Base-by-base conservation (phyloP, 1,284 basidiomycete species). In the Cystobasidiaceae sp. region DNA sequence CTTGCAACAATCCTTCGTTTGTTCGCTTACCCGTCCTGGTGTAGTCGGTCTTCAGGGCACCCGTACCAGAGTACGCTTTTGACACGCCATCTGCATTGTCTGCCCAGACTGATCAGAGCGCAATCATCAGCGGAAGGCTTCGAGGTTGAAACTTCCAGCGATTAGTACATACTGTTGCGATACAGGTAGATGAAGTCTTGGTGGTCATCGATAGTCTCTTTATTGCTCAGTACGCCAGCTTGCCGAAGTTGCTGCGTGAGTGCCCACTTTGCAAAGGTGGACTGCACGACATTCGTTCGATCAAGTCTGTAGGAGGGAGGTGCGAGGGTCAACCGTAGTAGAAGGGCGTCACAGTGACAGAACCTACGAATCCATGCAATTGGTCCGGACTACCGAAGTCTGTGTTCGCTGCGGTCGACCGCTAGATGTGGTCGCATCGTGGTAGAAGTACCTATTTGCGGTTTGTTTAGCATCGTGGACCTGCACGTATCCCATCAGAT, bases 61-160 rank as follows among this genome's bases (percentile, higher is more conserved):
- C 93, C 23, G 93, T 94, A 25, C 96, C 96, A 56, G 86, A 89
- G 78, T 99, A 98, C 0, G 93, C 93, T 67, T 83, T 86, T 1
- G 92, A 88, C 69, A 99, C 89, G 55, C 83, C 81, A 77, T 99
- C 92, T 19, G 92, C 96, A 75, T 98, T 94, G 75, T 98, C 90
- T 21, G 96, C 89, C 96, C 96, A 99, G 76, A 97, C 93, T 93
- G 67, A n/a, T n/a, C n/a, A n/a, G n/a, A n/a, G n/a, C n/a, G n/a
- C n/a, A n/a, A n/a, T n/a, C n/a, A 23, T 27, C 33, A 19, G 50
- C 25, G 0, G 0, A 19, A 44, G 54, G 62, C 7, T 58, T 57
- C 43, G 66, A 49, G 25, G 27, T 15, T 21, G 8, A 48, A 48
- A 13, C 34, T 9, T 57, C 13, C 15, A 8, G n/a, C n/a, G n/a